Base-by-base conservation (phyloP, 345 rosid genomes). In the Capsella bursapastoris region DNA sequence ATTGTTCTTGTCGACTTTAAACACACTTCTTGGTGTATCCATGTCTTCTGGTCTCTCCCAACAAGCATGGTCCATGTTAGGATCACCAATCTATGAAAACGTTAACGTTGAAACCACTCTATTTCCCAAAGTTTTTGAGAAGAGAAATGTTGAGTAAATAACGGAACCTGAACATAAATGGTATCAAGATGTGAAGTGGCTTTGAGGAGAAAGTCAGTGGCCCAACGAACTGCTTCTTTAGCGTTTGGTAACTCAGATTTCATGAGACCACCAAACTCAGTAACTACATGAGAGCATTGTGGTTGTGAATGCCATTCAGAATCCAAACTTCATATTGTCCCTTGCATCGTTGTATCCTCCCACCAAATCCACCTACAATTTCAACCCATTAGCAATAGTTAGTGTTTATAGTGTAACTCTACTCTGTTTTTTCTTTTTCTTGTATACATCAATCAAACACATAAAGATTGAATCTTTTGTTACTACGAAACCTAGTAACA, bases 21-120 rank as follows among this genome's bases (percentile, higher is more conserved):
- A 95, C 27, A 87, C 81, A 56, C 86, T 92, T 63, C 97, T 79
- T 4, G 86, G 74, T 0, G 95, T 90, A 82, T 92, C 97, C 97
- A 94, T 94, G 78, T 94, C 98, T 82, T 94, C 97, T 11, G 98
- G 97, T 78, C 98, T 88, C 71, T 90, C 90, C 97, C 97, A 91
- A 79, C 97, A 91, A 64, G 78, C 66, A 63, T 79, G 82, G 63
- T 79, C 82, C 45, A 45, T 55, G 72, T 73, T 61, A 7, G 75
- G 57, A 15, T 79, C 82, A 57, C 82, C 82, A 13, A 76, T 74
- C 76, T 72, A 63, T 4, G 18, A 47, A 15, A 66, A 25, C 27
- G 16, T 25, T 25, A 37, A 57, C 65, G 1, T 43, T 45, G 25
- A 65, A 11, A 27, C 50, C 41, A 38, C 15, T 34, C 63, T 38